These are phyloP conservation scores for Pythium plurisporium DNA, from an alignment of 352 stramenopile genomes.

Conservation along the genomic window DNA sequence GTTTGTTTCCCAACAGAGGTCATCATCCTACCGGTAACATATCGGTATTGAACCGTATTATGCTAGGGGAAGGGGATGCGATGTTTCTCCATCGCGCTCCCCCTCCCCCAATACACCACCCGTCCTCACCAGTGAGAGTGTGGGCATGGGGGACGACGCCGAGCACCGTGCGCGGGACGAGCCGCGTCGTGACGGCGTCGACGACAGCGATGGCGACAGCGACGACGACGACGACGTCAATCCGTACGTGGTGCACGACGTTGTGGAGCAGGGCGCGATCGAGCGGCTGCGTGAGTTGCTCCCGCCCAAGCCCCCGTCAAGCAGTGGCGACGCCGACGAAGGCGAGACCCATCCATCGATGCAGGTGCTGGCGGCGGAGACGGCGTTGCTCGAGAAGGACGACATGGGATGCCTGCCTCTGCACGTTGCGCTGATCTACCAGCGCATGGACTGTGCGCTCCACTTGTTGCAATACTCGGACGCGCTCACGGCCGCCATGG, in stretches of 20 bases:
- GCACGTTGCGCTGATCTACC: conserved; percentile 66
- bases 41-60: background rate
- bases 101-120: background rate
- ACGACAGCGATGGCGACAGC: conserved; percentile 34
- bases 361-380: conserved; percentile 46
- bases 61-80: background rate
- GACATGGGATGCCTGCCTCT: conserved; percentile 81
- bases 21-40: conserved; percentile 2
- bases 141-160: background rate
- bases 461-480: conserved; percentile 63
- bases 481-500: conserved; percentile 58
- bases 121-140: background rate
- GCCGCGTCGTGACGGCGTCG: background rate
- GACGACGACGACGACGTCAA: conserved; percentile 37
- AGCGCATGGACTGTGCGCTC: conserved; percentile 32
- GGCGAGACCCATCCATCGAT: conserved; percentile 20
- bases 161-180: background rate
- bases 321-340: background rate
- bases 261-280: conserved; percentile 46
- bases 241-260: conserved; percentile 54
- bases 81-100: background rate
- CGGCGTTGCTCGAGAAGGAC: conserved; percentile 70
- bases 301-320: conserved; percentile 18
- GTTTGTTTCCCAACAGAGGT: too few species aligned
- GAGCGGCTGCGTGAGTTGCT: conserved; percentile 47